Base-by-base conservation (phyloP, 2,329 filamentous ascomycete genomes). In the Arthrobotrys musiformis region DNA sequence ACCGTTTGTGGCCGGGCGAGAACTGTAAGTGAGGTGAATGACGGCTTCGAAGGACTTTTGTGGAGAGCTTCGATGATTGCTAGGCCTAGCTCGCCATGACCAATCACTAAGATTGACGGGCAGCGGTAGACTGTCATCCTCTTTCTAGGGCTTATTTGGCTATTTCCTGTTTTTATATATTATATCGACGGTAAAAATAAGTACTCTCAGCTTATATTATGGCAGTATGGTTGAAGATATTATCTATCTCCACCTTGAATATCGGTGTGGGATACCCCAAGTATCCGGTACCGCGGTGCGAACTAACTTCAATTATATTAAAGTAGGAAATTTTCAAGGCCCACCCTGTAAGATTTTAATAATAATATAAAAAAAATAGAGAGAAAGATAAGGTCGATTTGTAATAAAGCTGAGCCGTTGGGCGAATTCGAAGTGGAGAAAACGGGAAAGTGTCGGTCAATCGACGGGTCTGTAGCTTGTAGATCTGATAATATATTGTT, bases 1-100 rank as follows among this genome's bases (percentile, higher is more conserved):
- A 76, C 50, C 7, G 72, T 76, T 64, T 70, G 64, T 40, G 72
- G 72, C 5, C 72, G 46, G 4, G 72, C 72, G 64, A 76, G 64
- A 52, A 76, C 58, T 17, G 72, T 76, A 13, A 76, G 33, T 2
- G 72, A 58, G 4, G 72, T 76, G 19, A 76, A 50, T 6, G 72
- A 48, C 17, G 66, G 66, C 17, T 64, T 64, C 17, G 72, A 58
- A 3, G 64, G 28, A 30, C 58, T 50, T 30, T 33, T 60, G 46
- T 64, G 35, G 6, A 76, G 72, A 24, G 56, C 33, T 19, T 70
- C 44, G 48, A 76, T 66, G 15, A 76, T 26, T 2, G 56, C 26
- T 6, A 76, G 48, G 22, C 72, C 72, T 4, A 76, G 64, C 19
- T 76, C 72, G 15, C 72, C 72, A 37, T 76, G 72, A 42, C 72